Percentiles rank a stretch among this genome's conserved stretches.
These are phyloP conservation scores for Claviceps sp. DNA, from an alignment of 2,329 filamentous ascomycete genomes.

Conservation along the genomic window DNA sequence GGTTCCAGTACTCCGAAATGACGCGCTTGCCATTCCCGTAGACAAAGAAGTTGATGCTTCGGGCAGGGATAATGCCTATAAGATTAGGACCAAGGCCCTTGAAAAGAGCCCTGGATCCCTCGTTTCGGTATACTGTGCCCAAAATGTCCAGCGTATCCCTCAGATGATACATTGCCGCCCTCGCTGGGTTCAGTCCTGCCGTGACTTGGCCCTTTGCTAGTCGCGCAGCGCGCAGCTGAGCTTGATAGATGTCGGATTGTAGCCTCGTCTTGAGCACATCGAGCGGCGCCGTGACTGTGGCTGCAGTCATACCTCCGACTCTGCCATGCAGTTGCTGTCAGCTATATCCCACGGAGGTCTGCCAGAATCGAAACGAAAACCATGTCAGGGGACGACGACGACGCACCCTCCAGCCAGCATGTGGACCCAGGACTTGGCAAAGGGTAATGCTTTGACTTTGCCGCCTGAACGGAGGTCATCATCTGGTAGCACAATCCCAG, in stretches of 20 bases:
- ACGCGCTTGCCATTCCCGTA: conserved; percentile 86
- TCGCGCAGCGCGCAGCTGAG: conserved; percentile 58
- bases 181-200: conserved; percentile 43
- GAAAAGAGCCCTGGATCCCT: conserved; percentile 81
- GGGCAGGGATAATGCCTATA: conserved; percentile 75
- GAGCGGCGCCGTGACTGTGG: conserved; percentile 83
- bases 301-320: conserved; percentile 78
- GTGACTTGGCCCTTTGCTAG: conserved; percentile 40
- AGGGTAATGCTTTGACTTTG: conserved; percentile 30
- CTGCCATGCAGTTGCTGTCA: conserved; percentile 29
- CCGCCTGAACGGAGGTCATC: conserved; percentile 19
- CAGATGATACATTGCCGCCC: conserved; percentile 60
- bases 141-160: conserved; percentile 79
- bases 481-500: conserved; percentile 39
- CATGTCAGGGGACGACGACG: background rate
- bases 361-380: background rate
- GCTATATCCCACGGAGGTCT: background rate
- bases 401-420: conserved; percentile 80
- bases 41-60: conserved; percentile 86
- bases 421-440: conserved; percentile 78
- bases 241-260: conserved; percentile 89
- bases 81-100: conserved; percentile 87
- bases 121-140: conserved; percentile 61
- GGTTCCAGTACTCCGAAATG: conserved; percentile 61
- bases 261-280: conserved; percentile 89